Base-by-base conservation (phyloP, 2,329 filamentous ascomycete genomes). In the Aspergillus alliaceus region DNA sequence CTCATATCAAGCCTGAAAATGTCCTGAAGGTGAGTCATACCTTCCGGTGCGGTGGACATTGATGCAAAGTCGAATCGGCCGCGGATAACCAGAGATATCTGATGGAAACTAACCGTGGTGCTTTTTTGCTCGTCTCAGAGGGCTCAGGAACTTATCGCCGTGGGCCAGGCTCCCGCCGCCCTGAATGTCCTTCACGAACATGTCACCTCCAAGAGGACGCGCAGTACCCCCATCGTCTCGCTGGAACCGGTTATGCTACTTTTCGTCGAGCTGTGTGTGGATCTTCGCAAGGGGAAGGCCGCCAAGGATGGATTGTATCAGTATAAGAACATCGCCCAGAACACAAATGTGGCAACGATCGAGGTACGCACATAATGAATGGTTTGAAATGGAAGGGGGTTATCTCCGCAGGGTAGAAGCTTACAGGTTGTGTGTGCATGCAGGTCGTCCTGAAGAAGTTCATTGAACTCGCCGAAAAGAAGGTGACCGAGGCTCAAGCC, bases 241-340 rank as follows among this genome's bases (percentile, higher is more conserved):
- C 82, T 99, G 73, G 95, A 99, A 86, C 95, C 95, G 65, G 93
- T 99, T 66, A 98, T 99, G 93, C 84, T 98, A 78, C 88, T 97
- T 66, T 89, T 99, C 73, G 93, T 99, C 71, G 92, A 98, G 79
- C 86, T 98, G 59, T 96, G 90, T 66, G 95, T 99, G 71, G 93
- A 98, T 73, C 87, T 97, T 71, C 92, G 95, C 81, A 99, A 98
- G 81, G 95, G 95, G 69, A 99, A 99, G 80, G 85, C 95, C 60
- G 95, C 93, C 77, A 99, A 99, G 84, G 95, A 99, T 81, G 95
- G 95, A 60, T 85, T 99, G 49, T 99, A 98, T 78, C 95, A 97
- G 78, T 99, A 99, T 86, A 99, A 99, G 85, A 99, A 99, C 78
- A 98, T 97, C 67, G 93, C 93, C 55, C 95, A 99, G 78, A 99